Evolutionary conservation across 805 yeast genomes (phyloP).

Genomic region (Spathaspora gorwiae): DNA sequence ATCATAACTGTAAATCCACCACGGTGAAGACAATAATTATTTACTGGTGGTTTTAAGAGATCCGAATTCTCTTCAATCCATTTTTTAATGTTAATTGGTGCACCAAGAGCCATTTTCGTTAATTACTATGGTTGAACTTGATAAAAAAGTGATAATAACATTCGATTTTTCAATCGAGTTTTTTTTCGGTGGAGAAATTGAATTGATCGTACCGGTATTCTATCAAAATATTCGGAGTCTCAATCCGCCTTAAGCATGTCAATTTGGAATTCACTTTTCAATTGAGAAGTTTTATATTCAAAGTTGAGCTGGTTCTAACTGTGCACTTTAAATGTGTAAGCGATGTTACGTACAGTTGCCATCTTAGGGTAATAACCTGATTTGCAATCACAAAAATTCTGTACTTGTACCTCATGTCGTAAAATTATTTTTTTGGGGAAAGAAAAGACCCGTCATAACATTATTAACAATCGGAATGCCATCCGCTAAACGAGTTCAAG

Average conservation of each 20-base stretch:
- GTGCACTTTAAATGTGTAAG: neutral
- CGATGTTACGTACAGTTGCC: neutral
- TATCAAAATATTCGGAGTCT: neutral
- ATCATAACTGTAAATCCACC: constrained; percentile 95
- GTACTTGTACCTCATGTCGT: too few relatives aligned
- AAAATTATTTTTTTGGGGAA: too few relatives aligned
- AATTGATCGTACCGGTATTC: too few relatives aligned
- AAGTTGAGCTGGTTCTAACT: neutral
- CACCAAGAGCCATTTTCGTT: constrained; percentile 40
- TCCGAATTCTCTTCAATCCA: constrained; percentile 80
- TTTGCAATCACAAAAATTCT: too few relatives aligned
- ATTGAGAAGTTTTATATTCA: too few relatives aligned
- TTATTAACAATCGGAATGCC: too few relatives aligned
- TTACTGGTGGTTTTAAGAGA: constrained; percentile 85
- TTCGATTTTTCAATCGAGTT: neutral
- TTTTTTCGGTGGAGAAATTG: neutral
- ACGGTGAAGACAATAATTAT: constrained; percentile 82
- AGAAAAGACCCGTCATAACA: too few relatives aligned
- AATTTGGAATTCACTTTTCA: too few relatives aligned
- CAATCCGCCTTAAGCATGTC: neutral
- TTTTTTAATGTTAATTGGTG: constrained; percentile 69
- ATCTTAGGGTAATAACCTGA: too few relatives aligned
- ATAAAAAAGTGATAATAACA: neutral
- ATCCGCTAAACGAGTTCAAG: too few relatives aligned
- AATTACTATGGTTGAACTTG: neutral